Evolutionary conservation across 1,139 yeast genomes (phyloP).

Genomic region (Meyerozyma elateridarum): DNA sequence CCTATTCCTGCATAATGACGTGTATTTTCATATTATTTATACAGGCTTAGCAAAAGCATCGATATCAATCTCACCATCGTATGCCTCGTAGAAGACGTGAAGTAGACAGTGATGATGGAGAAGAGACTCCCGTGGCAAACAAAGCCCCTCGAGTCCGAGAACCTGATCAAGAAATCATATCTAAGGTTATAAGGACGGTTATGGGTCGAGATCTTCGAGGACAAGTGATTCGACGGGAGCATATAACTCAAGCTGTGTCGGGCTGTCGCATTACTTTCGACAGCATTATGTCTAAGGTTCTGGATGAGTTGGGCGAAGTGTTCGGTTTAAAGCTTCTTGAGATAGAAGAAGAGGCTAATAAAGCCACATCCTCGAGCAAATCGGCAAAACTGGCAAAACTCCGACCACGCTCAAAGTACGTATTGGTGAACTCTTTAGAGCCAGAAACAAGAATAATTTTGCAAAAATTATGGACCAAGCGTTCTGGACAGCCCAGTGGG

Average conservation of each 20-base stretch:
- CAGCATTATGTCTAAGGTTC: constrained; percentile 15
- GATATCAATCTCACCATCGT: too few species aligned
- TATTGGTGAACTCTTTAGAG: constrained; percentile 19
- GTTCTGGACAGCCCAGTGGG: constrained; percentile 9
- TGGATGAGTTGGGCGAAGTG: constrained; percentile 18
- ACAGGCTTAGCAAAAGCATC: too few species aligned
- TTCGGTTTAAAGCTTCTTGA: constrained; percentile 31
- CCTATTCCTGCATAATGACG: too few species aligned
- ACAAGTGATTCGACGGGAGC: constrained; percentile 24
- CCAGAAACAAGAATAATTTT: constrained; percentile 16
- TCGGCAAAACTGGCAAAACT: constrained; percentile 9
- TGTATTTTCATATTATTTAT: too few species aligned
- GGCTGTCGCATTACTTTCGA: constrained; percentile 16
- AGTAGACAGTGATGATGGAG: neutral
- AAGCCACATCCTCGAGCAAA: constrained; percentile 7
- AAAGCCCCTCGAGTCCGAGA: constrained; percentile 1
- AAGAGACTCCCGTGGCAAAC: neutral
- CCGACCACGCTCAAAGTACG: constrained; percentile 10
- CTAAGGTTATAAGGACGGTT: constrained; percentile 20
- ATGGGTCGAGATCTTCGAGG: constrained; percentile 23
- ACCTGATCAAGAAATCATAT: constrained; percentile 10
- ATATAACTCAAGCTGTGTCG: constrained; percentile 16
- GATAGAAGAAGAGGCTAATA: constrained; percentile 10
- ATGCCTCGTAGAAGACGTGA: too few species aligned
- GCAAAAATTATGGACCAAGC: constrained; percentile 17